Conservation (phyloP, 2,329 filamentous ascomycete species). For the Botrytis elliptica region DNA sequence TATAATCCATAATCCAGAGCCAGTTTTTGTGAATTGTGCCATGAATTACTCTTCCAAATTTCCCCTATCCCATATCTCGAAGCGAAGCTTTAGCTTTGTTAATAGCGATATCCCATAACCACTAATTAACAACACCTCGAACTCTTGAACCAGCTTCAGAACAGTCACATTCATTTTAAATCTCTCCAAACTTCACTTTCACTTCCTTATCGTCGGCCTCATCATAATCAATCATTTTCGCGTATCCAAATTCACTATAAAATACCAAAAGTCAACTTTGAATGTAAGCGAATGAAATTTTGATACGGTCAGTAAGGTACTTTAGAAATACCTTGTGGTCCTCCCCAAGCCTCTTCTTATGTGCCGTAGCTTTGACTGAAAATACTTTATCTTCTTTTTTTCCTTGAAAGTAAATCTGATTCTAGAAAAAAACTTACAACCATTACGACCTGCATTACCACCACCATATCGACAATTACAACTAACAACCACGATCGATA, state of each 20-base stretch:
- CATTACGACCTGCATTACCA: not conserved
- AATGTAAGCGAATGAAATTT: not conserved
- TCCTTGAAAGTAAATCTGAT: not conserved
- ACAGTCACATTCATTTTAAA: not conserved
- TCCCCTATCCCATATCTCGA: not conserved
- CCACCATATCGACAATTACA: not conserved
- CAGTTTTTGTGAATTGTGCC: not conserved
- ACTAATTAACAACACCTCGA: not conserved
- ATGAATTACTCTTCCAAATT: not conserved
- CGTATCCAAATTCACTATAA: not conserved
- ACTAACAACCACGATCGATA: not conserved
- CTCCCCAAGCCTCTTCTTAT: not conserved
- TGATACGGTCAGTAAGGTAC: not conserved
- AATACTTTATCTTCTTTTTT: not conserved
- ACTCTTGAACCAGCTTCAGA: not conserved
- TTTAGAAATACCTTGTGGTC: not conserved
- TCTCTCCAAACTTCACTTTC: not conserved
- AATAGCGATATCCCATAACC: not conserved
- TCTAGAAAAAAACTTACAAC: not conserved
- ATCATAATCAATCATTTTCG: not conserved
- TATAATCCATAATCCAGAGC: not conserved
- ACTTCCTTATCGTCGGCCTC: not conserved
- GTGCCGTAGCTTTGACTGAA: not conserved
- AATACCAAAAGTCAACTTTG: not conserved
- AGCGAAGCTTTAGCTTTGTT: not conserved